Evolutionary conservation across 345 rosid species (phyloP).

Genomic region (Eucalyptus marginata): DNA sequence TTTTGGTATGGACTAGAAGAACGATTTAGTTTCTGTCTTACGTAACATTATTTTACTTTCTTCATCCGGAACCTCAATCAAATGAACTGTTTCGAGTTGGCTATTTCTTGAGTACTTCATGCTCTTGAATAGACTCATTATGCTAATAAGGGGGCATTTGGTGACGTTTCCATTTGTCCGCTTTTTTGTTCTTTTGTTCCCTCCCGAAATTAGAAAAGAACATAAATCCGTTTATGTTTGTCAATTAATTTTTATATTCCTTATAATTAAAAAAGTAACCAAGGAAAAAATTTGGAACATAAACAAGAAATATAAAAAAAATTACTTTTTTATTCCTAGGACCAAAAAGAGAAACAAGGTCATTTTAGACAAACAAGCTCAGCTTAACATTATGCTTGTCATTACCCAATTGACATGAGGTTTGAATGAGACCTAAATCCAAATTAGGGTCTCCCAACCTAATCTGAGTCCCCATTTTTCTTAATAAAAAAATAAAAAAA

Average conservation of each 20-base stretch:
- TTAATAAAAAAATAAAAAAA: accelerated
- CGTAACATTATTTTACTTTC: neutral
- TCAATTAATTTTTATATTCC: no score
- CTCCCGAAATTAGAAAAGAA: accelerated
- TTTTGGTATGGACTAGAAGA: neutral
- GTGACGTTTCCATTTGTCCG: accelerated
- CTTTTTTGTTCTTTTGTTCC: no score
- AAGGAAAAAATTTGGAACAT: accelerated
- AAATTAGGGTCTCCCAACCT: no score
- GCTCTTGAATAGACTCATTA: neutral
- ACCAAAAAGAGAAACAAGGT: accelerated
- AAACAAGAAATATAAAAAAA: no score
- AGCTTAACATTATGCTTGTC: no score
- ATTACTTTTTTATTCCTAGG: accelerated
- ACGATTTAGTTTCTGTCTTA: neutral
- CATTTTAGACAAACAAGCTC: no score
- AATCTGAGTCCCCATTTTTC: accelerated
- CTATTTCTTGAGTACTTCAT: neutral
- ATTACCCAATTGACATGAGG: no score
- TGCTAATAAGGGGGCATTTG: neutral
- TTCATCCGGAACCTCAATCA: neutral
- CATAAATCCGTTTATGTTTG: accelerated
- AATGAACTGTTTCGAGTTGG: neutral
- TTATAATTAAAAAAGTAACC: accelerated
- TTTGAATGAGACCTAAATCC: no score